Base-by-base conservation (phyloP, 768 basidiomycete genomes). In the Chalciporus piperatus region DNA sequence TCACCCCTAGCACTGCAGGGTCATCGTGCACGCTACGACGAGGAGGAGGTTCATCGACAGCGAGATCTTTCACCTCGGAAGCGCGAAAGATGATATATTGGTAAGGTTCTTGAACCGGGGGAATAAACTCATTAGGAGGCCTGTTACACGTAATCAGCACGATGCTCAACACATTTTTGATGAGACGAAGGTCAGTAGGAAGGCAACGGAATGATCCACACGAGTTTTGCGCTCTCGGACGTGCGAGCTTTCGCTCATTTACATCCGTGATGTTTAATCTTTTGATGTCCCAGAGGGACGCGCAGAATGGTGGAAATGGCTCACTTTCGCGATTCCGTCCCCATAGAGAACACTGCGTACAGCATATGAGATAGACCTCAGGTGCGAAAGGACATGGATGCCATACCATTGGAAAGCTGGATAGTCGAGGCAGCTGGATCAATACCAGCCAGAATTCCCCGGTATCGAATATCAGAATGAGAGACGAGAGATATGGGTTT, bases 51-150 rank as follows among this genome's bases (percentile, higher is more conserved):
- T 90, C 86, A 60, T 93, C 90, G 13, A 93, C 89, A 23, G 87
- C 78, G n/a, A 92, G 77, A 63, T 93, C 90, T 62, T 92, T 92
- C 55, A 92, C 90, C 69, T 93, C 89, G 3, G 88, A 88, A 7
- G 90, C 90, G 47, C 89, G 88, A 72, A 94, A 94, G 57, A 94
- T 89, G 70, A 94, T 92, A 70, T 90, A 92, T 57, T 87, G 80
- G 66, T 92, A 94, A 0, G 89, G 89, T 53, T 87, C 87, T 65
- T 84, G 82, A 40, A 86, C 85, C 0, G 91, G 89, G 4, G 91
- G 87, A 51, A 92, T 90, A 69, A 83, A 94, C 67, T 92, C 85
- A 30, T 78, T 69, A 37, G 83, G 80, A 10, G 87, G 85, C 57
- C 87, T 89, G 62, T 37, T 28, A 37, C 46, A 51, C 47, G 58